A percentile compares a stretch with the other conserved stretches of the same genome.
phyloP scores from a whole-genome alignment of 176 grass and related monocot species.

The Phragmites australis region DNA sequence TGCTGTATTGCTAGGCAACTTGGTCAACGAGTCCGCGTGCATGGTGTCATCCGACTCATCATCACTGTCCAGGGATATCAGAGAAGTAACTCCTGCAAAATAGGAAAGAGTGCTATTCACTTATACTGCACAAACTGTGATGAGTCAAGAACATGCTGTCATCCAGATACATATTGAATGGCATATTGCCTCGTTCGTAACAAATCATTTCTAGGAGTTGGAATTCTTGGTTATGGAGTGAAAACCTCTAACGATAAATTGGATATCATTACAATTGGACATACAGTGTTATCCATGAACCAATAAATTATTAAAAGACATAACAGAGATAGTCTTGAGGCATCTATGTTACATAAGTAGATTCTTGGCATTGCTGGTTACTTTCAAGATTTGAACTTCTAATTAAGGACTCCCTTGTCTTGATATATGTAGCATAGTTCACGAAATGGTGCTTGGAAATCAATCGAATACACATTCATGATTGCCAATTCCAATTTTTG shows the following conservation, averaged over 20 bases:
- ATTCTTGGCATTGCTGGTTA: background rate
- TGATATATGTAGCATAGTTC: background rate
- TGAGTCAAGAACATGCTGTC: background rate
- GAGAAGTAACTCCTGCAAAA: constrained; percentile 41
- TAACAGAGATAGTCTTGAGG: background rate
- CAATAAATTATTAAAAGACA: no score
- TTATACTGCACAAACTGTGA: background rate
- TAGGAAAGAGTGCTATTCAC: background rate
- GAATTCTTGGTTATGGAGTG: no score
- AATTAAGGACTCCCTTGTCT: background rate
- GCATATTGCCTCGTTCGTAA: background rate
- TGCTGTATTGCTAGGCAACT: background rate
- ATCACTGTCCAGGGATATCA: constrained; percentile 64
- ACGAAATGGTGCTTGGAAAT: background rate
- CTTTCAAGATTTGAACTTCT: background rate
- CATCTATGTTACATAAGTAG: background rate
- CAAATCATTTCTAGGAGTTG: background rate
- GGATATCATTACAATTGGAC: no score
- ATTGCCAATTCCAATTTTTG: background rate
- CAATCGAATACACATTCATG: background rate
- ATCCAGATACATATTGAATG: no score
- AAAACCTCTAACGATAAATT: no score
- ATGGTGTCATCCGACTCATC: constrained; percentile 29
- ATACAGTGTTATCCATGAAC: background rate
- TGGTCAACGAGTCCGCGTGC: background rate